phyloP scores from a whole-genome alignment of 805 yeast species.

The Candida boleticola region DNA sequence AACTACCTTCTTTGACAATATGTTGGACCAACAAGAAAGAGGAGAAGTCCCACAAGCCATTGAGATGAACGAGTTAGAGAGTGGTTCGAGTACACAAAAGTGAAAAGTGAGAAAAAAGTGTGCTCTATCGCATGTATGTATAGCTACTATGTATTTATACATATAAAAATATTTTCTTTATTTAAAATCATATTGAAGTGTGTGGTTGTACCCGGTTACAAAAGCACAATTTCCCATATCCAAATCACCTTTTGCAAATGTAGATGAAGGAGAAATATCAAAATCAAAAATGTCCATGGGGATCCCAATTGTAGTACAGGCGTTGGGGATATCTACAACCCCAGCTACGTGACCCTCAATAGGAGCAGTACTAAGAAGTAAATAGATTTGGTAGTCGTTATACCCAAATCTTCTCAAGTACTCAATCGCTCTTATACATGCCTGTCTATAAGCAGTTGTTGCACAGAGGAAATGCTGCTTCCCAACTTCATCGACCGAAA shows the following conservation, averaged over 20 bases:
- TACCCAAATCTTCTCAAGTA: slow-evolving; percentile 50
- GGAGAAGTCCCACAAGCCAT: slow-evolving; percentile 29
- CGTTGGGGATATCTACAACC: slow-evolving; percentile 52
- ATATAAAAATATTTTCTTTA: no score
- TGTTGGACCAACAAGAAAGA: slow-evolving; percentile 57
- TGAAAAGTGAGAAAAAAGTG: no score
- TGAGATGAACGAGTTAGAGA: slow-evolving; percentile 17
- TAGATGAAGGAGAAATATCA: slow-evolving; percentile 42
- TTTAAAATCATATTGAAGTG: slow-evolving; percentile 12
- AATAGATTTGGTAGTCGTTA: slow-evolving; percentile 49
- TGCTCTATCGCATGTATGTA: no score
- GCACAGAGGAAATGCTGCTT: slow-evolving; percentile 45
- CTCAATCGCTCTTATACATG: slow-evolving; percentile 49
- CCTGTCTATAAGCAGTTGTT: slow-evolving; percentile 50
- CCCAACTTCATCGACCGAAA: slow-evolving; percentile 50
- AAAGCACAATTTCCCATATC: slow-evolving; percentile 44
- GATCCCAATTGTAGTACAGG: slow-evolving; percentile 49
- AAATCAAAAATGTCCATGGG: slow-evolving; percentile 54
- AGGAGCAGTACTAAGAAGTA: slow-evolving; percentile 47
- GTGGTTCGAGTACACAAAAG: no score
- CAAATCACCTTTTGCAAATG: slow-evolving; percentile 13
- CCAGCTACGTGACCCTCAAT: slow-evolving; percentile 53
- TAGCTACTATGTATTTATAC: no score
- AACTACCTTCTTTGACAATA: slow-evolving; percentile 85
- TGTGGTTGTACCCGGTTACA: slow-evolving; percentile 15